phyloP scores from a whole-genome alignment of 2,329 filamentous ascomycete genomes.

The Fusarium virguliforme region DNA sequence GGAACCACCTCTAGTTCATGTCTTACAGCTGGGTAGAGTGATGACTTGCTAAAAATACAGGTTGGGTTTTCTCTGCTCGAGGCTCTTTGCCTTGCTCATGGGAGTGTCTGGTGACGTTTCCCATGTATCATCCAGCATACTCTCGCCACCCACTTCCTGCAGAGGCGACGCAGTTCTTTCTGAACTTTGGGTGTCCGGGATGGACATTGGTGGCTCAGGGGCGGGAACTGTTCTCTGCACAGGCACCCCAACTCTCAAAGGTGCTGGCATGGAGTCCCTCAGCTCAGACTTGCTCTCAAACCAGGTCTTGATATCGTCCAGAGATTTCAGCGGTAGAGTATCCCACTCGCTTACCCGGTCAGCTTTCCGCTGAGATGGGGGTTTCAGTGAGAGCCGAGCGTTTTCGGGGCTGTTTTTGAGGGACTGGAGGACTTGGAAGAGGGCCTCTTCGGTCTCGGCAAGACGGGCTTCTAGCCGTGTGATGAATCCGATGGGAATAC shows the following conservation, averaged over 20 bases:
- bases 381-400: slow-evolving; percentile 13
- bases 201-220: neutral
- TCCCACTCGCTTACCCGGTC: slow-evolving; percentile 54
- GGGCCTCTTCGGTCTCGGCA: slow-evolving; percentile 52
- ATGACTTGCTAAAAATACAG: slow-evolving; percentile 42
- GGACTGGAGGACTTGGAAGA: slow-evolving; percentile 47
- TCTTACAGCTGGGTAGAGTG: no score
- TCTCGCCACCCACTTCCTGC: neutral
- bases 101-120: neutral
- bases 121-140: slow-evolving; percentile 25
- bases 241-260: neutral
- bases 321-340: slow-evolving; percentile 39
- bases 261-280: neutral
- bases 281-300: slow-evolving; percentile 25
- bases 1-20: neutral
- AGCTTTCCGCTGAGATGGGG: slow-evolving; percentile 46
- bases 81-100: slow-evolving; percentile 39
- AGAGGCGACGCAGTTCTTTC: neutral
- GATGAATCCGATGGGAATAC: slow-evolving; percentile 59
- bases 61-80: slow-evolving; percentile 37
- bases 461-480: slow-evolving; percentile 58
- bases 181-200: neutral
- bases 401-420: slow-evolving; percentile 16
- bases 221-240: neutral
- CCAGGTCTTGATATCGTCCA: slow-evolving; percentile 46